Conservation (phyloP, 352 stramenopile species). For the Globisporangium barbulae region DNA sequence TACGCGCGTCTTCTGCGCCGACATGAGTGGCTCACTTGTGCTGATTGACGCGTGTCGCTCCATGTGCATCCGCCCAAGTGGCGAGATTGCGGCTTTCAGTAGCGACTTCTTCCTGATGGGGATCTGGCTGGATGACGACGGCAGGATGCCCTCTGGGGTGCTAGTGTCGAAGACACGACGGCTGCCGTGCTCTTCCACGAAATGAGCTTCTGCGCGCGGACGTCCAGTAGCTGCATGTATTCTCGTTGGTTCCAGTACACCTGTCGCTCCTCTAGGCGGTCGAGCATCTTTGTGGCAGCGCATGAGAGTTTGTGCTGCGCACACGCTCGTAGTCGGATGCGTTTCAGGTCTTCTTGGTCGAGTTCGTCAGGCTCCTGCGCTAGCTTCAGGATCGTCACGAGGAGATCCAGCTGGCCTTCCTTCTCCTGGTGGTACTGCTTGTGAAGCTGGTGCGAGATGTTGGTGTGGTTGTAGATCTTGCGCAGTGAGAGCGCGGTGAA, state of each 20-base stretch:
- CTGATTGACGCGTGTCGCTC: conserved; percentile 6
- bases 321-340: neutral
- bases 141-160: neutral
- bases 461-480: neutral
- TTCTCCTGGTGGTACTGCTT: neutral
- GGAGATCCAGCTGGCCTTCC: neutral
- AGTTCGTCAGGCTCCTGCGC: neutral
- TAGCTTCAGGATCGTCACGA: neutral
- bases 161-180: neutral
- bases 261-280: neutral
- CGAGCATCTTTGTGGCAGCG: neutral
- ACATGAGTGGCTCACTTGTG: conserved; percentile 9
- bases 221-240: neutral
- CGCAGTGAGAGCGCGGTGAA: neutral
- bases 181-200: neutral
- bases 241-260: neutral
- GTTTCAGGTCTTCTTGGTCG: neutral
- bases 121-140: too few species aligned
- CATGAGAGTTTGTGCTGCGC: neutral
- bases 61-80: neutral
- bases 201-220: neutral
- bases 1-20: conserved; percentile 24
- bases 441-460: neutral
- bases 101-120: neutral
- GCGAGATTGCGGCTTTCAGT: neutral